Percentiles rank a stretch among this genome's conserved stretches.
Conservation (phyloP, 1,139 yeast species). For the Pichia sp. region DNA sequence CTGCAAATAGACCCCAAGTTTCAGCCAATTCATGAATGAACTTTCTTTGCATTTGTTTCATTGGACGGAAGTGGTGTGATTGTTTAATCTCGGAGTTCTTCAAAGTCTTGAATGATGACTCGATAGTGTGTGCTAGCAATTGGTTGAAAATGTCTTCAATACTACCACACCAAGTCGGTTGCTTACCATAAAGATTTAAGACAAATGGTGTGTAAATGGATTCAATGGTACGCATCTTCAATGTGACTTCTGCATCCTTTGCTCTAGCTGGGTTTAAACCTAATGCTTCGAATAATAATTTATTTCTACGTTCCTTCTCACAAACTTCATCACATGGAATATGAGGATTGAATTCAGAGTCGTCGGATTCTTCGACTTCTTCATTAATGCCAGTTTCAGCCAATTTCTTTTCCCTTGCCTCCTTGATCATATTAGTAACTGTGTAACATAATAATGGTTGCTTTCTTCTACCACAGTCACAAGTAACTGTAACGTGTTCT, state of each 20-base stretch:
- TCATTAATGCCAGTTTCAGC: not conserved
- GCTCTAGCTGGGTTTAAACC: conserved; percentile 16
- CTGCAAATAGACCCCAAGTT: conserved; percentile 57
- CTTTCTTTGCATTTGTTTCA: conserved; percentile 65
- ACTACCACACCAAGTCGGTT: conserved; percentile 61
- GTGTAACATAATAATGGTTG: conserved; percentile 44
- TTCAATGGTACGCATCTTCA: conserved; percentile 24
- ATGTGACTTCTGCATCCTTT: conserved; percentile 14
- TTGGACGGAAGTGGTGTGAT: conserved; percentile 65
- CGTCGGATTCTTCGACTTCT: not conserved
- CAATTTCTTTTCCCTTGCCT: not conserved
- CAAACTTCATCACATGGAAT: conserved; percentile 68
- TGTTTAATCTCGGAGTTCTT: conserved; percentile 24
- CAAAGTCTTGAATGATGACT: conserved; percentile 7
- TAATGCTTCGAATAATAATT: conserved; percentile 63
- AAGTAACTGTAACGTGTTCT: conserved; percentile 48
- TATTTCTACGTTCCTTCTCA: conserved; percentile 56
- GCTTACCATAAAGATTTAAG: conserved; percentile 45
- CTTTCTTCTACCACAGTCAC: conserved; percentile 63
- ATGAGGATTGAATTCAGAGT: conserved; percentile 1
- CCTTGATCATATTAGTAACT: conserved; percentile 32
- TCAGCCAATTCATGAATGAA: conserved; percentile 71
- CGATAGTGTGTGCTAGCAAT: conserved; percentile 11
- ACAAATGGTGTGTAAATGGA: conserved; percentile 45
- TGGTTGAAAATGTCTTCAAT: conserved; percentile 52